phyloP scores from a whole-genome alignment of 2,329 filamentous ascomycete species.

The Aspergillus neoniger region DNA sequence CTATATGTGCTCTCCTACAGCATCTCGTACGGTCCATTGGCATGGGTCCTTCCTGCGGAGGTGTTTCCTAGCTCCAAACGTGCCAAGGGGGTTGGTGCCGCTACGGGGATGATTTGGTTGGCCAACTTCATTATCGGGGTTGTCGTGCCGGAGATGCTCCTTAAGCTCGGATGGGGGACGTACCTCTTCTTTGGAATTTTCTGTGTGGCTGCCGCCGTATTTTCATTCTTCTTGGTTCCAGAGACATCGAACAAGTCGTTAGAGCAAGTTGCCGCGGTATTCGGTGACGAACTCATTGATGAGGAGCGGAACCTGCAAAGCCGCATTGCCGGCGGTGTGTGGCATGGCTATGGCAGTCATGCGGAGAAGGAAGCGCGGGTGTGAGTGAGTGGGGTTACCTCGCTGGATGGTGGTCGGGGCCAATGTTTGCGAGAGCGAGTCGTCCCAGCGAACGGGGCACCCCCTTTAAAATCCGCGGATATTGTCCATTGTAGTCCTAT shows the following conservation, averaged over 20 bases:
- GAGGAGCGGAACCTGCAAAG: constrained; percentile 8
- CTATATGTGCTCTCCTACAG: constrained; percentile 18
- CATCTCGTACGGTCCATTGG: constrained; percentile 36
- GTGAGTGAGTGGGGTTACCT: neutral
- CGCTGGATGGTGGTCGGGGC: too few relatives aligned
- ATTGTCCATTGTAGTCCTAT: too few relatives aligned
- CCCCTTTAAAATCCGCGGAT: too few relatives aligned
- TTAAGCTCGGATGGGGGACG: constrained; percentile 50
- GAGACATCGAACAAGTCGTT: constrained; percentile 20
- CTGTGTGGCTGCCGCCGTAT: constrained; percentile 42
- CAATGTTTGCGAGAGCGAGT: neutral
- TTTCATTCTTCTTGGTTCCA: constrained; percentile 20
- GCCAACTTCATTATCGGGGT: constrained; percentile 54
- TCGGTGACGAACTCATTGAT: constrained; percentile 12
- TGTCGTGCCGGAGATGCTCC: constrained; percentile 62
- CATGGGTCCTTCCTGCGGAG: constrained; percentile 42
- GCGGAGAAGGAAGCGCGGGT: neutral
- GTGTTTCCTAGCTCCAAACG: constrained; percentile 40
- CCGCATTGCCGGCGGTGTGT: constrained; percentile 1
- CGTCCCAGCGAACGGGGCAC: too few relatives aligned
- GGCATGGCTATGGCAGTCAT: neutral
- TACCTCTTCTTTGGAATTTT: constrained; percentile 61
- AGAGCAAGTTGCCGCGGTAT: constrained; percentile 20
- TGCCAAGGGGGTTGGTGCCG: constrained; percentile 40
- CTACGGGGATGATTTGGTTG: constrained; percentile 41